Evolutionary conservation across 805 yeast species (phyloP), one percentile per base, ranked within the genome.

Genomic region (Ogataea nonfermentans): DNA sequence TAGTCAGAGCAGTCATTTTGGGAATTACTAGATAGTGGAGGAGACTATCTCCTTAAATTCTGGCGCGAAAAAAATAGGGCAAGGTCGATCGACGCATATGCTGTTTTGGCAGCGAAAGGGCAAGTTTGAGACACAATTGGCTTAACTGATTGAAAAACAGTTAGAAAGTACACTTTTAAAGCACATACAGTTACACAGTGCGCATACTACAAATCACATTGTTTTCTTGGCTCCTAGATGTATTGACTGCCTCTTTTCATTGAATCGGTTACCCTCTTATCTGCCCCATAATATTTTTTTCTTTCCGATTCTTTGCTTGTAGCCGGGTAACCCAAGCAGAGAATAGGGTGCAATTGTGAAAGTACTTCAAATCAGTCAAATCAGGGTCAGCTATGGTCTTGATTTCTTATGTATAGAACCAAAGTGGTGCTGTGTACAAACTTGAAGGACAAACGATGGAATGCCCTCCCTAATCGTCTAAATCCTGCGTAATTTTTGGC

Each of bases 401-500:
- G n/a, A n/a, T n/a, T n/a, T n/a, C n/a, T n/a, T n/a, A n/a, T n/a
- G n/a, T n/a, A n/a, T n/a, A n/a, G n/a, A n/a, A n/a, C n/a, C n/a
- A n/a, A n/a, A n/a, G n/a, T n/a, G n/a, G n/a, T n/a, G n/a, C n/a
- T n/a, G n/a, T n/a, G n/a, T n/a, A n/a, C n/a, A n/a, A n/a, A n/a
- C n/a, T n/a, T n/a, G n/a, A n/a, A n/a, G n/a, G n/a, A n/a, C n/a
- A n/a, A 2, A 12, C 8, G 17, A 29, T 10, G 22, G n/a, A 20
- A 12, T 31, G 11, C 20, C 35, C 30, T 16, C 24, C 24, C 31
- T 29, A 17, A 28, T 26, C 31, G 19, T 24, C 27, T 8, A 9
- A n/a, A 13, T 9, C n/a, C 37, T 29, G 43, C 41, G 48, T 45
- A 45, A 45, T 32, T 31, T 41, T 38, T 30, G 42, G 45, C 30